Conservation (phyloP, 2,329 filamentous ascomycete species). For the Sclerotinia nivalis region DNA sequence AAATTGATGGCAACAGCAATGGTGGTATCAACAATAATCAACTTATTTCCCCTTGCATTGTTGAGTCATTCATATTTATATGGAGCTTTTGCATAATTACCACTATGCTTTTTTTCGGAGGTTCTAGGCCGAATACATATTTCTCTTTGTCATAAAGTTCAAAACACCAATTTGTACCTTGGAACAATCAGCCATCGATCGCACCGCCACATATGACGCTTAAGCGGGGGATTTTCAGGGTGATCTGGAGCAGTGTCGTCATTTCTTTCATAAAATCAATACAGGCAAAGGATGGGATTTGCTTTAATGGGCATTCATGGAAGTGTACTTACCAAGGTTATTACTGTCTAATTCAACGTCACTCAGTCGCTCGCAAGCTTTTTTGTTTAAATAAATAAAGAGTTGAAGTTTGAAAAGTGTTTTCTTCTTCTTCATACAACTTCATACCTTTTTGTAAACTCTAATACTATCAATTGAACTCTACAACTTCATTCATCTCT, state of each 20-base stretch:
- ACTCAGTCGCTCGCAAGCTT: no score
- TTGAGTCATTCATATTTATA: not conserved
- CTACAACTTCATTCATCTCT: not conserved
- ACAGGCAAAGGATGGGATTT: not conserved
- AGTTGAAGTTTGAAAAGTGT: not conserved
- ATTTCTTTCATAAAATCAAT: not conserved
- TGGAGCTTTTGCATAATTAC: not conserved
- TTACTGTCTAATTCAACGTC: not conserved
- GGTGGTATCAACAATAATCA: not conserved
- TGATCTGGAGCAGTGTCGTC: not conserved
- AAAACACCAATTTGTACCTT: not conserved
- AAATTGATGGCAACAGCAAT: not conserved
- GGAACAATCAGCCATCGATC: not conserved
- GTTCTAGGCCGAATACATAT: not conserved
- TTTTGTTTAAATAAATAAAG: not conserved
- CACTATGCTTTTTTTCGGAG: not conserved
- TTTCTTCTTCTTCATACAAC: not conserved
- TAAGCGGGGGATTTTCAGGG: not conserved
- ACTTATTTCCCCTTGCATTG: not conserved
- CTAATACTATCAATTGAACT: slow-evolving; percentile 5
- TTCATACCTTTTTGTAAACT: not conserved
- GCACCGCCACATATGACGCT: slow-evolving; percentile 13
- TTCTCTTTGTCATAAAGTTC: slow-evolving; percentile 4
- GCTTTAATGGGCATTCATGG: not conserved
- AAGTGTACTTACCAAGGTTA: not conserved